Base-by-base conservation (phyloP, 768 basidiomycete genomes). In the Rhizopogon vesiculosus region DNA sequence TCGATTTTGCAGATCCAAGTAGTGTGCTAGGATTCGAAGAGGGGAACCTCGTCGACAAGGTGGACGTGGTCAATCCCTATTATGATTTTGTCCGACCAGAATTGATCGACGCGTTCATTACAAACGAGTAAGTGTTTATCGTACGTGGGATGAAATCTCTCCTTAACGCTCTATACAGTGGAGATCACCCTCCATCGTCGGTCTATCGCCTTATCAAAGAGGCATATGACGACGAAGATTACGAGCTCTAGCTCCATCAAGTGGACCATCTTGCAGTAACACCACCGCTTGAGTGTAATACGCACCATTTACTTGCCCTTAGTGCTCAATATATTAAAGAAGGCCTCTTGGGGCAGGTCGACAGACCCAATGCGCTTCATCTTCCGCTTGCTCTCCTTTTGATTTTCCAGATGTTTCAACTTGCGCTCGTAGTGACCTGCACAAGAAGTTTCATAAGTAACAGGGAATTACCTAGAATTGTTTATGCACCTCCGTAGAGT, bases 41-140 rank as follows among this genome's bases (percentile, higher is more conserved):
- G 61, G 89, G 87, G 1, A 78, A 82, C 61, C 73, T 92, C 7
- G 84, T 90, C 42, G 89, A 94, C 59, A 90, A 89, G 61, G 92
- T 95, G 13, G 93, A 97, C 61, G 93, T 96, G 8, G 76, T 95
- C 44, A 96, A 95, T 67, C 94, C 95, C n/a, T 93, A 91, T 68
- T 98, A 90, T 67, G 97, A 99, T 72, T 95, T 96, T 71, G 89
- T 99, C 41, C 80, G 85, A 51, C 94, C 94, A 19, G 94, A 98
- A 66, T 73, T 98, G 60, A 84, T 99, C 54, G 89, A 93, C 66
- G 89, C 92, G 12, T 96, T 91, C 70, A 91, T 99, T 63, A 98
- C 94, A 12, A 98, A 99, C 62, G 91, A 98, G 96, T 98, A 70
- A 77, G 95, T 77, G 25, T 35, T 54, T 44, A 28, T 57, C 72